Evolutionary conservation across 352 stramenopile genomes (phyloP).

Genomic region (Plasmopara muralis): DNA sequence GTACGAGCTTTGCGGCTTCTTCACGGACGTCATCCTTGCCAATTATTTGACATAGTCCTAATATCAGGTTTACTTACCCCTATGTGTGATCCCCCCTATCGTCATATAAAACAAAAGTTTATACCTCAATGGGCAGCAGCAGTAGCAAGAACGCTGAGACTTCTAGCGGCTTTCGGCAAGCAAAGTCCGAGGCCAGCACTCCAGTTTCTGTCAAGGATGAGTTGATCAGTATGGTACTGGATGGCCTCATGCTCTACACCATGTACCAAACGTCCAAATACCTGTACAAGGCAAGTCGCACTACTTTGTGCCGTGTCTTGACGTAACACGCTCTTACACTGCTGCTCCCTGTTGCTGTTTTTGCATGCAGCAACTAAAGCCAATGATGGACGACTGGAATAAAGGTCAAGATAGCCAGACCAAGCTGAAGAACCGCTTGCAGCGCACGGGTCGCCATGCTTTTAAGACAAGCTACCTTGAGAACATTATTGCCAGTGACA

Average conservation of each 20-base stretch:
- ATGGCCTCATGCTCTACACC: slow-evolving; percentile 76
- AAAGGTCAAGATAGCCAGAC: slow-evolving; percentile 51
- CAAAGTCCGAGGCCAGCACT: slow-evolving; percentile 5
- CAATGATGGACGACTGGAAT: slow-evolving; percentile 77
- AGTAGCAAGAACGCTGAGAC: slow-evolving; percentile 47
- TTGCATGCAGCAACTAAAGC: slow-evolving; percentile 50
- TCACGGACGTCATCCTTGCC: slow-evolving; percentile 46
- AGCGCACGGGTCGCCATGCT: slow-evolving; percentile 48
- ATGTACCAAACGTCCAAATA: slow-evolving; percentile 81
- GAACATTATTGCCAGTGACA: slow-evolving; percentile 89
- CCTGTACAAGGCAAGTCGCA: slow-evolving; percentile 56
- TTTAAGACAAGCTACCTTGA: slow-evolving; percentile 86
- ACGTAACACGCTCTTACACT: slow-evolving; percentile 2
- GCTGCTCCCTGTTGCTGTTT: not conserved
- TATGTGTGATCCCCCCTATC: slow-evolving; percentile 1
- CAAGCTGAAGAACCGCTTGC: slow-evolving; percentile 69
- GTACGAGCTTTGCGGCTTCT: slow-evolving; percentile 85
- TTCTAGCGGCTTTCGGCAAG: slow-evolving; percentile 9
- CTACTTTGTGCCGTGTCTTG: no score
- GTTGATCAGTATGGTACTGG: slow-evolving; percentile 64
- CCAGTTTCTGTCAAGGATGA: slow-evolving; percentile 47
- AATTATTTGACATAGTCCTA: not conserved
- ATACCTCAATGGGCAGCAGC: slow-evolving; percentile 41
- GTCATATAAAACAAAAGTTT: not conserved
- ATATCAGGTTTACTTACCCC: not conserved